A percentile compares a stretch with the other conserved stretches of the same genome.
Conservation (phyloP, 2,329 filamentous ascomycete genomes). For the Talaromyces rugulosus region DNA sequence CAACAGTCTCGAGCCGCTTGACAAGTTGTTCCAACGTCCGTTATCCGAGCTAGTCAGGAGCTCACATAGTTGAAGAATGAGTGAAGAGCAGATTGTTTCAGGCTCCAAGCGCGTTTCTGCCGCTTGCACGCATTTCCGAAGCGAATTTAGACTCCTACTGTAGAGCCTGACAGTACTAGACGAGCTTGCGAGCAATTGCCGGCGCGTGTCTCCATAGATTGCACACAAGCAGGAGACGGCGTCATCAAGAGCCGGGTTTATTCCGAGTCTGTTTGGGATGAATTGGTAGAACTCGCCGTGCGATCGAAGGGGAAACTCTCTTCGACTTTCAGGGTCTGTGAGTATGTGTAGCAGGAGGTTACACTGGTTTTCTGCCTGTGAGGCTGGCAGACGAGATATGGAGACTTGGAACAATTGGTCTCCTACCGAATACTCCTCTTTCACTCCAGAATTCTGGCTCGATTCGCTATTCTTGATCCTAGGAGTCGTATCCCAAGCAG, state of each 20-base stretch:
- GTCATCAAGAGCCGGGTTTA: constrained; percentile 4
- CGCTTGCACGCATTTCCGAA: constrained; percentile 3
- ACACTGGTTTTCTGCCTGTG: constrained; percentile 1
- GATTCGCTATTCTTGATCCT: background rate
- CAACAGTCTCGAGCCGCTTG: constrained; percentile 12
- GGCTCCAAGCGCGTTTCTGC: constrained; percentile 2
- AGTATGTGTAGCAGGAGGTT: constrained; percentile 1
- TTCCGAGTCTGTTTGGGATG: constrained; percentile 3
- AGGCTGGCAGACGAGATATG: background rate
- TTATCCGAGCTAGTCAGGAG: constrained; percentile 11
- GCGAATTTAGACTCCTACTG: constrained; percentile 1
- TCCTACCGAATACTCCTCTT: background rate
- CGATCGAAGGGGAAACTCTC: constrained; percentile 3
- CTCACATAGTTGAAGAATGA: constrained; percentile 16
- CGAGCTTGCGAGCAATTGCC: background rate
- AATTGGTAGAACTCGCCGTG: constrained; percentile 7
- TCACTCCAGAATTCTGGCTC: background rate
- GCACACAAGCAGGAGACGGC: constrained; percentile 4
- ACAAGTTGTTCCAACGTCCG: constrained; percentile 14
- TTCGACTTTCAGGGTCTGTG: background rate
- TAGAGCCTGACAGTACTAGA: background rate
- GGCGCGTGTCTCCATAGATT: constrained; percentile 2
- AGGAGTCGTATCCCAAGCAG: background rate
- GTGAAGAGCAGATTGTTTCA: constrained; percentile 15
- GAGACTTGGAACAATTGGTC: background rate